Percentiles rank a stretch among this genome's conserved stretches.
Evolutionary conservation across 176 grass and related monocot species (phyloP).

Genomic region (Rhynchospora pubera): DNA sequence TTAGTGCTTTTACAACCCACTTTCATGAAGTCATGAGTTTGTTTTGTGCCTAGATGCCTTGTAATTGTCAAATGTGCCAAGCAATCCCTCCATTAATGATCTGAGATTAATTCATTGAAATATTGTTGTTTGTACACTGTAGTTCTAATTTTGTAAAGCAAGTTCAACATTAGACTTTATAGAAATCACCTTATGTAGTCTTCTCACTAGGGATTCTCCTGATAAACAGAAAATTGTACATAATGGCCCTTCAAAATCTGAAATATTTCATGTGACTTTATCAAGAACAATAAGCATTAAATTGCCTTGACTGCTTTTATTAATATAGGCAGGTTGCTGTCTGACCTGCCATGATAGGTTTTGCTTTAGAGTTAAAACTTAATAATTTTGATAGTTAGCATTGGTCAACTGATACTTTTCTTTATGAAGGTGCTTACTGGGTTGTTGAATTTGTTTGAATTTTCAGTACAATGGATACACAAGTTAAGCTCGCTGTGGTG

Average conservation of each 20-base stretch:
- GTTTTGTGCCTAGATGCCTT: not conserved
- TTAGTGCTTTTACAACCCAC: not conserved
- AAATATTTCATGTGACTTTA: not conserved
- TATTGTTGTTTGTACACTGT: not conserved
- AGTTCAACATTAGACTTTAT: not conserved
- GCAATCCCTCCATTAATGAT: not conserved
- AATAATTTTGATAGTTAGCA: not conserved
- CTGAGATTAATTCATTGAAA: not conserved
- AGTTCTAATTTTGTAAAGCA: not conserved
- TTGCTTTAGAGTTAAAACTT: not conserved
- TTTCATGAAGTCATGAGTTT: not conserved
- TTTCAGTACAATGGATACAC: constrained; percentile 60
- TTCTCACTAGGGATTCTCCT: too few species aligned
- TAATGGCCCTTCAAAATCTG: not conserved
- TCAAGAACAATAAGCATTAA: not conserved
- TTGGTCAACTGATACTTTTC: too few species aligned
- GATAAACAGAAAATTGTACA: not conserved
- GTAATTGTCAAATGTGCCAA: not conserved
- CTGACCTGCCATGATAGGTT: not conserved
- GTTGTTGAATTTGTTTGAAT: not conserved
- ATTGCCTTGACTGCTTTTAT: not conserved
- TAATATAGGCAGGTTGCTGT: not conserved
- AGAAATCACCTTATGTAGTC: too few species aligned
- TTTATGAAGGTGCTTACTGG: not conserved
- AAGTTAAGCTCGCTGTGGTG: constrained; percentile 82